A percentile compares a stretch with the other conserved stretches of the same genome.
phyloP scores from a whole-genome alignment of 768 basidiomycete species.

The Rhodosporidiobolus sp. region DNA sequence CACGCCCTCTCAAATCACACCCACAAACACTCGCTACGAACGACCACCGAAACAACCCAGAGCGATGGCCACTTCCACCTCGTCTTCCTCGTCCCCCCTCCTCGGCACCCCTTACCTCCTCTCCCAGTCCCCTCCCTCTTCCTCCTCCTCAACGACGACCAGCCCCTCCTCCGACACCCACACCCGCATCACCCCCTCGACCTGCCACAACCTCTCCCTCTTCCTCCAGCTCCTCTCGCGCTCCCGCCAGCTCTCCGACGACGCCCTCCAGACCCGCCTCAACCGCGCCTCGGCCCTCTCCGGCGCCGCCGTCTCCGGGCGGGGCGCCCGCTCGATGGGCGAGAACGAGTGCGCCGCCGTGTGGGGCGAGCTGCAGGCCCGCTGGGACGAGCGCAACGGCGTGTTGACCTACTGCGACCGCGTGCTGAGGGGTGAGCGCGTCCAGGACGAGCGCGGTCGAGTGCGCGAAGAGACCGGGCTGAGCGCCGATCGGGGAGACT shows the following conservation, averaged over 20 bases:
- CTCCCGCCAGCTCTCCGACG: constrained; percentile 20
- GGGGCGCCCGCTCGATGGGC: constrained; percentile 7
- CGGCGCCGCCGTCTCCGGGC: neutral
- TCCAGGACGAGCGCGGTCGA: too few species aligned
- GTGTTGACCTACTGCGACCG: constrained; percentile 25
- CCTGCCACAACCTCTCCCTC: neutral
- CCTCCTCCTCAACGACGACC: constrained; percentile 7
- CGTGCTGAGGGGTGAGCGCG: neutral
- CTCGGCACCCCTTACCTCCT: constrained; percentile 25
- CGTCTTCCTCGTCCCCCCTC: constrained; percentile 12
- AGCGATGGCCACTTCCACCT: constrained; percentile 1
- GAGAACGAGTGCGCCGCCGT: constrained; percentile 15
- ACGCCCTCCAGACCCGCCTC: constrained; percentile 20
- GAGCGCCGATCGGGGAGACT: constrained; percentile 11
- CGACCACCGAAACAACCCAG: constrained; percentile 1
- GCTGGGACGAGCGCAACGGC: constrained; percentile 20
- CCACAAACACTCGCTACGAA: neutral
- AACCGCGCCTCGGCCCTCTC: constrained; percentile 20
- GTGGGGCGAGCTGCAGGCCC: neutral
- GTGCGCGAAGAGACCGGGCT: constrained; percentile 4
- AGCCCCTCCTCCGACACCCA: constrained; percentile 3
- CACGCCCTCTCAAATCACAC: neutral
- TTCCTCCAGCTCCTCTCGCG: constrained; percentile 10
- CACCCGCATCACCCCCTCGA: constrained; percentile 20
- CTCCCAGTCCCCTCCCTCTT: constrained; percentile 8